phyloP scores from a whole-genome alignment of 1,284 basidiomycete genomes.

The Meripilus lineatus region DNA sequence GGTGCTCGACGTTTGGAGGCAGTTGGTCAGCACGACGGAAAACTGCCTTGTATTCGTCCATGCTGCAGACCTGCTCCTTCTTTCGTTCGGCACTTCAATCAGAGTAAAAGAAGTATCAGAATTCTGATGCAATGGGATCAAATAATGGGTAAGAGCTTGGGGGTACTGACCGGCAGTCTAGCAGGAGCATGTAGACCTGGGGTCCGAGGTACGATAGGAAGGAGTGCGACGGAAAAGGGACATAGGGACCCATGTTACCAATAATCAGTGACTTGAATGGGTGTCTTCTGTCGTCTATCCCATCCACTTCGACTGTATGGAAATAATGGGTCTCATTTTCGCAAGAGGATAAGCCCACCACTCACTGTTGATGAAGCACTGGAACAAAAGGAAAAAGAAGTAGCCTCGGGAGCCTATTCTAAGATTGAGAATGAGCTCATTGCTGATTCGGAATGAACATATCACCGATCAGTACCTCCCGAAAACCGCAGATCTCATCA shows the following conservation, averaged over 20 bases:
- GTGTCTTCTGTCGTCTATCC: conserved; percentile 61
- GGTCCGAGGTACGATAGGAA: conserved; percentile 73
- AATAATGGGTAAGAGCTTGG: neutral
- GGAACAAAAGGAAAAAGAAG: conserved; percentile 91
- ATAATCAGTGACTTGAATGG: conserved; percentile 70
- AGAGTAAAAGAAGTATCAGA: conserved; percentile 3
- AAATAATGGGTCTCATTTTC: conserved; percentile 3
- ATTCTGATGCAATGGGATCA: neutral
- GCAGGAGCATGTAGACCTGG: conserved; percentile 63
- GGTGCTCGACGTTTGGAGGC: conserved; percentile 68
- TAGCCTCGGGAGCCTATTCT: conserved; percentile 81
- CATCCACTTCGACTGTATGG: conserved; percentile 64
- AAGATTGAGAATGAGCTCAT: no score
- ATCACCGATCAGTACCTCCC: no score
- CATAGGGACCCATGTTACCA: conserved; percentile 71
- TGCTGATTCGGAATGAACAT: no score
- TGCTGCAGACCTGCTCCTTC: conserved; percentile 75
- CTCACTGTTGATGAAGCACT: conserved; percentile 82
- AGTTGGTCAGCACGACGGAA: conserved; percentile 59
- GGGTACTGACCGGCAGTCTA: conserved; percentile 74
- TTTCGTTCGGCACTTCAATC: conserved; percentile 74
- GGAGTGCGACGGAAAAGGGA: conserved; percentile 79
- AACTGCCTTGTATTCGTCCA: conserved; percentile 64
- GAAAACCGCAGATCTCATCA: conserved; percentile 79
- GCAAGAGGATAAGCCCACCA: conserved; percentile 7